Evolutionary conservation across 2,329 filamentous ascomycete species (phyloP), one percentile per base, ranked within the genome.

Genomic region (Pseudogymnoascus sp.): DNA sequence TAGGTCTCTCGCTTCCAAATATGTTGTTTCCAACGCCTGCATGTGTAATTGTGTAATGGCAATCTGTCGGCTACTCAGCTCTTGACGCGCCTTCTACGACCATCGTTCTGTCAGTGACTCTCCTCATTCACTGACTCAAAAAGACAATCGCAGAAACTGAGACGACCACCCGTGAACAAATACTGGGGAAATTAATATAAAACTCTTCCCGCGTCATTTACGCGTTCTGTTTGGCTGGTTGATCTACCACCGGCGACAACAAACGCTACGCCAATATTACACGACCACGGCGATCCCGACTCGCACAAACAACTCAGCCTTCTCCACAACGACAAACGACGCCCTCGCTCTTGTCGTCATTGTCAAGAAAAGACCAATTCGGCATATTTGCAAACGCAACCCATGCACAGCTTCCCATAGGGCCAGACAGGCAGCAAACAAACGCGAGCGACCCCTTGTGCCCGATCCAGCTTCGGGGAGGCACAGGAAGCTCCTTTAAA

Each of bases 191-290:
- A 55, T 55, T 55, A 55, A 55, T 55, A 55, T 33, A 55, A 33
- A 33, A 33, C n/a, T 33, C 49, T 55, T 55, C 28, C 49, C 49
- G 49, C 49, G 49, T 55, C 49, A 55, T 55, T 19, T 16, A 55
- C 49, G 49, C 49, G 49, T 55, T 55, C 49, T 55, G 49, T 55
- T 16, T 55, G 49, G 49, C 33, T 55, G 49, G 49, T n/a, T 12
- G 49, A 55, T 55, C 49, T 55, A 33, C 25, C 25, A 25, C 45
- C 25, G 9, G 45, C 45, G 45, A 55, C 45, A 55, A 55, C 49
- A 33, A 55, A 55, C 49, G 28, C 49, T 55, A 55, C 49, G 49
- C 49, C 49, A 33, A 55, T 55, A 55, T 55, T 55, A 55, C 49
- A 55, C 28, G 28, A 55, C 49, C 49, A 33, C 49, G 16, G 28